phyloP scores from a whole-genome alignment of 441 rosid species.

The Biscutella laevigata region DNA sequence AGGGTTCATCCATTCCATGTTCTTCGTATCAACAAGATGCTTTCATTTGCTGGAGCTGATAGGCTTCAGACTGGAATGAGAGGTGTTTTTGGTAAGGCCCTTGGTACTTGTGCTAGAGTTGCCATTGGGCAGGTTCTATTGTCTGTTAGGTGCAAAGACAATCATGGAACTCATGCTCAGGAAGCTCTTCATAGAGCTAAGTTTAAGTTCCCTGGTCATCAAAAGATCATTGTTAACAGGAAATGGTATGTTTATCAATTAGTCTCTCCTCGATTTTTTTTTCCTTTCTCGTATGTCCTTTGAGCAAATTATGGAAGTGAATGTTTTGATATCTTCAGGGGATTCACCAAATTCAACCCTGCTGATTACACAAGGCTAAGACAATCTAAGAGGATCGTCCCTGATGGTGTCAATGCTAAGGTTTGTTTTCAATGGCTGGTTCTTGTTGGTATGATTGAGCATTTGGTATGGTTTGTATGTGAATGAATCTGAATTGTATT shows the following conservation, averaged over 20 bases:
- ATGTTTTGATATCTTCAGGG: neutral
- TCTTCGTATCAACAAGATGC: constrained; percentile 37
- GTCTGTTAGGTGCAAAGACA: constrained; percentile 82
- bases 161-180: constrained; percentile 71
- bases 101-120: constrained; percentile 50
- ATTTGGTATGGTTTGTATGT: too few relatives aligned
- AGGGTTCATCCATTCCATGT: constrained; percentile 40
- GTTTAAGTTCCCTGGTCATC: constrained; percentile 90
- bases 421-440: too few relatives aligned
- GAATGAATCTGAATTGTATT: too few relatives aligned
- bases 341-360: constrained; percentile 2
- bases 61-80: constrained; percentile 55
- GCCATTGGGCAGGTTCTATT: constrained; percentile 70
- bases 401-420: neutral
- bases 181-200: constrained; percentile 86
- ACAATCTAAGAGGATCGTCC: neutral
- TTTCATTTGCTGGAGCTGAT: constrained; percentile 43
- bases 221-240: constrained; percentile 73
- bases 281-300: too few relatives aligned
- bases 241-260: constrained; percentile 24
- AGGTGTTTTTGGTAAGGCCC: constrained; percentile 58
- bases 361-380: neutral
- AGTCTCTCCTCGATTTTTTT: too few relatives aligned
- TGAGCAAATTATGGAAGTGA: too few relatives aligned
- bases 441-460: too few relatives aligned